phyloP scores from a whole-genome alignment of 2,329 filamentous ascomycete species.

The Neoscytalidium dimidiatum region DNA sequence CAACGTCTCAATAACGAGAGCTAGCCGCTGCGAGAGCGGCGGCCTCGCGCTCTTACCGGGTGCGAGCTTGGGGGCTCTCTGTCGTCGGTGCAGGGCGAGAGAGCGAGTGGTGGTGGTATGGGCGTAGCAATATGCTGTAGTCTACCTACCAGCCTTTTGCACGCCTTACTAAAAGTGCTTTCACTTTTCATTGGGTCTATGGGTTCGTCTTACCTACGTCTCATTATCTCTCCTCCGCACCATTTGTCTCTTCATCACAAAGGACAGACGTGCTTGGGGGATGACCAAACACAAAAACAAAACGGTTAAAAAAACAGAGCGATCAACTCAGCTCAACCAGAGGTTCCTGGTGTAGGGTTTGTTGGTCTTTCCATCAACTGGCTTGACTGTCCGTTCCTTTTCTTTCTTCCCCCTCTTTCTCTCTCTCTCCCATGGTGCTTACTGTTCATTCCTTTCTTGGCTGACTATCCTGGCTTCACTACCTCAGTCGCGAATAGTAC shows the following conservation, averaged over 20 bases:
- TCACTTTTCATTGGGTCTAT: too few relatives aligned
- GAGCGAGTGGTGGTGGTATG: background rate
- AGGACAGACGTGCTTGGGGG: background rate
- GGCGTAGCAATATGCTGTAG: background rate
- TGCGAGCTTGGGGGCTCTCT: background rate
- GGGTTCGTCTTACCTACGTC: background rate
- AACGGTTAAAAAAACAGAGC: background rate
- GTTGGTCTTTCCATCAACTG: background rate
- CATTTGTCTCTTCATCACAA: too few relatives aligned
- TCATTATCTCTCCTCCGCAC: background rate
- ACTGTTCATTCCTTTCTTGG: too few relatives aligned
- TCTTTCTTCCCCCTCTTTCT: too few relatives aligned
- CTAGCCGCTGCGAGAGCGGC: conserved; percentile 4
- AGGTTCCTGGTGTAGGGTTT: background rate
- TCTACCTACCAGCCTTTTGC: background rate
- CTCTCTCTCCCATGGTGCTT: too few relatives aligned
- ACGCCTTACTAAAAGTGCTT: background rate
- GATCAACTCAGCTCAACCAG: background rate
- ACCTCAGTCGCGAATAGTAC: too few relatives aligned
- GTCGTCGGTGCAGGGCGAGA: background rate
- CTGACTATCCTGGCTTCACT: too few relatives aligned
- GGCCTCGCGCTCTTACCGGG: background rate
- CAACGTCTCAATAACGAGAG: background rate
- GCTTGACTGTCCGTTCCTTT: background rate
- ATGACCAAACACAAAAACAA: background rate